Percentiles rank a stretch among this genome's conserved stretches.
Conservation (phyloP, 345 rosid genomes). For the Sisymbrium irio region DNA sequence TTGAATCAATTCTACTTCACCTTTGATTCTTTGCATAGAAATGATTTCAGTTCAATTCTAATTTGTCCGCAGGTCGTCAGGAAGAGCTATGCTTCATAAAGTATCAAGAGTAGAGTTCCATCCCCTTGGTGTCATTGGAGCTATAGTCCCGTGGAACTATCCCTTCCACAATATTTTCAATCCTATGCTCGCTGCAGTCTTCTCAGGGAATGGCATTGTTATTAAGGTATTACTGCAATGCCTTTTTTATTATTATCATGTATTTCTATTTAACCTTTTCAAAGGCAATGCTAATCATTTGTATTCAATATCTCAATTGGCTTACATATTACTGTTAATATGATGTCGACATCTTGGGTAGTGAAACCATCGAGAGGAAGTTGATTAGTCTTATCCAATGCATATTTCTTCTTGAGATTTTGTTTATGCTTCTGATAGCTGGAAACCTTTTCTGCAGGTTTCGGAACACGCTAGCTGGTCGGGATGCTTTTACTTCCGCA, state of each 20-base stretch:
- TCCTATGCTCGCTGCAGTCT: slow-evolving; percentile 96
- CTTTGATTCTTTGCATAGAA: not conserved
- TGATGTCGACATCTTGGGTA: slow-evolving; percentile 1
- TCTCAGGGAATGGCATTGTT: slow-evolving; percentile 92
- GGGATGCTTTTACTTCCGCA: slow-evolving; percentile 86
- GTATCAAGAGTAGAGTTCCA: slow-evolving; percentile 84
- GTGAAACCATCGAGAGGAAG: not conserved
- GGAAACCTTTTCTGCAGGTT: slow-evolving; percentile 45
- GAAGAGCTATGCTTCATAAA: slow-evolving; percentile 97
- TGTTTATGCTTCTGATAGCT: slow-evolving; percentile 23
- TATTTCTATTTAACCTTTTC: not conserved
- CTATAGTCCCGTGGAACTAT: slow-evolving; percentile 98
- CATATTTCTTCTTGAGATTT: not conserved
- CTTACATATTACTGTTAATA: slow-evolving; percentile 7
- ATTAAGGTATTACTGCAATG: slow-evolving; percentile 56
- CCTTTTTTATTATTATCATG: not conserved
- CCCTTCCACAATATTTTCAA: slow-evolving; percentile 98
- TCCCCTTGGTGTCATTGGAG: slow-evolving; percentile 95
- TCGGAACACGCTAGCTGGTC: slow-evolving; percentile 98
- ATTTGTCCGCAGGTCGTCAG: slow-evolving; percentile 62
- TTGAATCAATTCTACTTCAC: not conserved
- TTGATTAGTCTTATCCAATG: not conserved
- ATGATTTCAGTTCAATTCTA: not conserved
- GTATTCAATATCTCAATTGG: slow-evolving; percentile 8
- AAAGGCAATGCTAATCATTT: not conserved